Evolutionary conservation across 2,329 filamentous ascomycete species (phyloP).

Genomic region (Beauveria brongniartii): DNA sequence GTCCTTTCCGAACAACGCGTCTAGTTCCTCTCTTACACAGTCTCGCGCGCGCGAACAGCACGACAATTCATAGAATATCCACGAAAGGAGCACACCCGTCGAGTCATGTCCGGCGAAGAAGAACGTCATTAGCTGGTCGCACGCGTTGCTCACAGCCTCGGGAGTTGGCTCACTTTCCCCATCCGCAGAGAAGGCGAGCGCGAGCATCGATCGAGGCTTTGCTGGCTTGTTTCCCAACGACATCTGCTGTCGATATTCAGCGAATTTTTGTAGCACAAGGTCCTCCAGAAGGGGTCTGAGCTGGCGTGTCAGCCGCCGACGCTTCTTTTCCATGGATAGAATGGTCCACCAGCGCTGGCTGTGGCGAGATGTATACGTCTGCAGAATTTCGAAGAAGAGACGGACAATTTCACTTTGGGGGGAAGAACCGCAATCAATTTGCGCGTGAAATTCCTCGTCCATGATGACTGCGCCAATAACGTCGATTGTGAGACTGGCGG

Average conservation of each 20-base stretch:
- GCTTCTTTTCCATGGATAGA: not conserved
- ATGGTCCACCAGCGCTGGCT: not conserved
- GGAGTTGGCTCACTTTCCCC: not conserved
- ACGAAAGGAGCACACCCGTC: not conserved
- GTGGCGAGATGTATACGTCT: not conserved
- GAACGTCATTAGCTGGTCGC: not conserved
- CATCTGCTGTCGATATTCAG: not conserved
- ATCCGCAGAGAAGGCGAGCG: not conserved
- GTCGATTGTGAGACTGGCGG: not conserved
- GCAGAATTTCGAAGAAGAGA: not conserved
- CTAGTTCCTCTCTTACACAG: not conserved
- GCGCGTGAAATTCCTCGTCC: not conserved
- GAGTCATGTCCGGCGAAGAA: not conserved
- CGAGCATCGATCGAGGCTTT: not conserved
- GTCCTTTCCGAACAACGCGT: not conserved
- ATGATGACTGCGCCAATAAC: not conserved
- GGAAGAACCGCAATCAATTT: not conserved
- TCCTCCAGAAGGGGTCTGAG: not conserved
- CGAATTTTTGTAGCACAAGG: not conserved
- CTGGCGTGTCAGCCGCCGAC: not conserved
- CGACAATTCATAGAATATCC: not conserved
- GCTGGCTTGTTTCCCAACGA: not conserved
- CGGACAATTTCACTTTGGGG: not conserved
- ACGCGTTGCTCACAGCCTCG: not conserved
- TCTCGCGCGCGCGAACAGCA: not conserved